phyloP scores from a whole-genome alignment of 352 stramenopile genomes.

The Globisporangium spiculum region DNA sequence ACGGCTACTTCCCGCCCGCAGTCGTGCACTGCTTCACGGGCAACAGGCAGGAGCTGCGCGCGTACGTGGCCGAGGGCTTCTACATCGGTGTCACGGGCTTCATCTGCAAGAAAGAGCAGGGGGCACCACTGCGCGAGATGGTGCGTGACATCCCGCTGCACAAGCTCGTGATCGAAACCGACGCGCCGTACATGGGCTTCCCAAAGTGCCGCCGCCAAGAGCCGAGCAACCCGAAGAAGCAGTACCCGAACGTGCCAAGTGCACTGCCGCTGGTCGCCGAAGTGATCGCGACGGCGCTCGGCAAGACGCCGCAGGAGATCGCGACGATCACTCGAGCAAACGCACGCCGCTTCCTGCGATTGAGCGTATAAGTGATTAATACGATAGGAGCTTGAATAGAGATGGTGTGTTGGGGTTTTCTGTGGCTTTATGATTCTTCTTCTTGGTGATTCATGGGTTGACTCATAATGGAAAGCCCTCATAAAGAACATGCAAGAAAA shows the following conservation, averaged over 20 bases:
- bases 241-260: constrained; percentile 80
- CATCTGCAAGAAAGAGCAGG: constrained; percentile 81
- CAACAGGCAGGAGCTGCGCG: constrained; percentile 55
- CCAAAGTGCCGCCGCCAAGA: constrained; percentile 55
- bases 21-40: constrained; percentile 93
- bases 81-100: constrained; percentile 91
- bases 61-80: constrained; percentile 78
- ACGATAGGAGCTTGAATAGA: neutral
- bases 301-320: constrained; percentile 46
- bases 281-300: constrained; percentile 48
- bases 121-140: constrained; percentile 49
- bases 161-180: constrained; percentile 89
- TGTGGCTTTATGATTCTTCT: neutral
- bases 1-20: constrained; percentile 46
- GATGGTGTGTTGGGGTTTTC: neutral
- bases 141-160: constrained; percentile 65
- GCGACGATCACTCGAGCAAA: constrained; percentile 62
- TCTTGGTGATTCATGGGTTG: neutral
- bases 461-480: neutral
- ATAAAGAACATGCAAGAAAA: neutral
- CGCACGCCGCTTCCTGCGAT: constrained; percentile 62
- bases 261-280: constrained; percentile 58
- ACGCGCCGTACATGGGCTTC: constrained; percentile 91
- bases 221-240: constrained; percentile 38
- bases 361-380: constrained; percentile 18